Conservation (phyloP, 768 basidiomycete species). For the Pulveroboletus sp. region DNA sequence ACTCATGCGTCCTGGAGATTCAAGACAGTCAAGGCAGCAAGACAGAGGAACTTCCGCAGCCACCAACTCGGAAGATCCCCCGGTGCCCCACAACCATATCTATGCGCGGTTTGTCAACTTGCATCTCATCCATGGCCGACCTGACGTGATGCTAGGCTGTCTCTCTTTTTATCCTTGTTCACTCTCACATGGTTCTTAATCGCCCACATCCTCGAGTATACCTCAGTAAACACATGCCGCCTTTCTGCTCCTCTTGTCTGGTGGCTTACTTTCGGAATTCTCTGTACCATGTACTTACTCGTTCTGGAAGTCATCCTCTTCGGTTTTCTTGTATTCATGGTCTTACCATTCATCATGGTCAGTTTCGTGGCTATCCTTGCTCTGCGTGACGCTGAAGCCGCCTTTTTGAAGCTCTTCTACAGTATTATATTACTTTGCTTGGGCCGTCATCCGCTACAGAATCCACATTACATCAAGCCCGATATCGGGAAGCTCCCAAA, state of each 20-base stretch:
- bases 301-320: slow-evolving; percentile 68
- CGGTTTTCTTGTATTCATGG: slow-evolving; percentile 69
- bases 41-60: slow-evolving; percentile 19
- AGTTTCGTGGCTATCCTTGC: slow-evolving; percentile 25
- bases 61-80: slow-evolving; percentile 24
- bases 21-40: slow-evolving; percentile 14
- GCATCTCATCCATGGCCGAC: not conserved
- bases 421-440: slow-evolving; percentile 75
- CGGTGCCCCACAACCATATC: slow-evolving; percentile 24
- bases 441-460: slow-evolving; percentile 75
- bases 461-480: slow-evolving; percentile 67
- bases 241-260: slow-evolving; percentile 73
- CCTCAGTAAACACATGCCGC: slow-evolving; percentile 70
- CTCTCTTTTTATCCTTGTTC: slow-evolving; percentile 60
- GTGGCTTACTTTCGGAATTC: slow-evolving; percentile 81
- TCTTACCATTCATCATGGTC: slow-evolving; percentile 77
- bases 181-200: slow-evolving; percentile 81
- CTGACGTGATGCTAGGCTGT: slow-evolving; percentile 37
- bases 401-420: slow-evolving; percentile 55
- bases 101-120: slow-evolving; percentile 23
- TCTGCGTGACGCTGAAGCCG: slow-evolving; percentile 3
- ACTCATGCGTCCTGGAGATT: slow-evolving; percentile 9
- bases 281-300: slow-evolving; percentile 77
- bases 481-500: slow-evolving; percentile 74
- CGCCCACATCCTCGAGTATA: slow-evolving; percentile 76